Base-by-base conservation (phyloP, 208 protist genomes). In the Leptomonas seymouri region DNA sequence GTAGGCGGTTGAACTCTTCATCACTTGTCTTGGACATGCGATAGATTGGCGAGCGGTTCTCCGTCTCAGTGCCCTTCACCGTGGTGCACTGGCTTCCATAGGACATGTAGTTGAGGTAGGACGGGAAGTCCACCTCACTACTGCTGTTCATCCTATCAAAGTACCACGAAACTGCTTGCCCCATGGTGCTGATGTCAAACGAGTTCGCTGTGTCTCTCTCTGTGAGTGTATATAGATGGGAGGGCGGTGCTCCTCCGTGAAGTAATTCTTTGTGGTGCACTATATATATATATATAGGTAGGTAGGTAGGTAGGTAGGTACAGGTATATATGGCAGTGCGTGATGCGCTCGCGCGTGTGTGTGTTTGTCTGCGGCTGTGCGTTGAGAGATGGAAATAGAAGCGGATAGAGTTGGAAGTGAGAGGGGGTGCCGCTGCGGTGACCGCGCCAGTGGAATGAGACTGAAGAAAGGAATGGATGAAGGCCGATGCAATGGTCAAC, bases 41-140 rank as follows among this genome's bases (percentile, higher is more conserved):
- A 57, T 92, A 94, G 41, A 91, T 87, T 18, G 74, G 30, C 1
- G 89, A 92, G 50, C 69, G 79, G 57, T 85, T 71, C 5, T 21
- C 55, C 25, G 18, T 54, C 41, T 83, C 84, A 7, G 74, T 90
- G 23, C 73, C 81, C 21, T 67, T 61, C 49, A 89, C 70, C 15
- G 78, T 48, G 18, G 73, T 25, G 23, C 69, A 45, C 60, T 91
- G 82, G 2, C 73, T 62, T 42, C 77, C 79, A 45, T 89, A 86
- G 55, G 31, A 4, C 45, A 21, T 61, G 60, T 83, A 94, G 23
- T 61, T 55, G 53, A 67, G 44, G 72, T 90, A 90, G 18, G 69
- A 46, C 0, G 66, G 62, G 62, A 80, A 81, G 36, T 85, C 74
- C 8, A 91, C 79, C 41, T 86, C 39, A 61, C 72, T 81, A 41